phyloP scores from a whole-genome alignment of 805 yeast genomes.

The Yueomyces sinensis region DNA sequence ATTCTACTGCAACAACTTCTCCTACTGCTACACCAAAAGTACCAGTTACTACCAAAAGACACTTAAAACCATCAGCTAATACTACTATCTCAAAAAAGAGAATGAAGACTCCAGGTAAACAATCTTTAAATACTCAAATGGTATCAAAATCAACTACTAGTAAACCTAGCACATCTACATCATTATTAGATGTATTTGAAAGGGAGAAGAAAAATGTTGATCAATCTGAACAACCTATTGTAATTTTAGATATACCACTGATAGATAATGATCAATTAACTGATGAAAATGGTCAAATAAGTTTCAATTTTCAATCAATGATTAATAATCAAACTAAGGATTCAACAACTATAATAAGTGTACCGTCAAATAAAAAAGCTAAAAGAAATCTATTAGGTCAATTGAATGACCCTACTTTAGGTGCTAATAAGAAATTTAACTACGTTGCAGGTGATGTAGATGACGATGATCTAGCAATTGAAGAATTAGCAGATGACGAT shows the following conservation, averaged over 20 bases:
- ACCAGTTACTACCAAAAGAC: neutral
- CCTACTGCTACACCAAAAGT: neutral
- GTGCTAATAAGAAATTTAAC: slow-evolving; percentile 5
- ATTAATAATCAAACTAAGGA: slow-evolving; percentile 9
- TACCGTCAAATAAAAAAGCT: neutral
- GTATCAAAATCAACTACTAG: neutral
- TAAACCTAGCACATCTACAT: slow-evolving; percentile 13
- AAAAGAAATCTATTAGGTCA: slow-evolving; percentile 14
- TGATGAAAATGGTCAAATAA: slow-evolving; percentile 26
- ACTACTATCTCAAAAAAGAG: slow-evolving; percentile 3
- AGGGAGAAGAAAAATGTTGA: slow-evolving; percentile 5
- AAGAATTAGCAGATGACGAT: slow-evolving; percentile 10
- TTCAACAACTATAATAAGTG: slow-evolving; percentile 1
- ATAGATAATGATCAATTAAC: slow-evolving; percentile 13
- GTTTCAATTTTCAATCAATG: slow-evolving; percentile 15
- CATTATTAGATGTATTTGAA: slow-evolving; percentile 11
- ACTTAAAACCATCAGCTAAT: neutral
- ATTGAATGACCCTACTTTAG: slow-evolving; percentile 8
- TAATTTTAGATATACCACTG: slow-evolving; percentile 21
- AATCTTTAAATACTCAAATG: slow-evolving; percentile 2
- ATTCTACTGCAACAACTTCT: neutral
- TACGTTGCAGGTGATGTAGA: slow-evolving; percentile 13
- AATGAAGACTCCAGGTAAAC: slow-evolving; percentile 11
- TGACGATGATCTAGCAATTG: slow-evolving; percentile 14
- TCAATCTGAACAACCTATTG: slow-evolving; percentile 11